Percentiles rank a stretch among this genome's conserved stretches.
phyloP scores from a whole-genome alignment of 2,329 filamentous ascomycete genomes.

The Aureobasidium subglaciale region DNA sequence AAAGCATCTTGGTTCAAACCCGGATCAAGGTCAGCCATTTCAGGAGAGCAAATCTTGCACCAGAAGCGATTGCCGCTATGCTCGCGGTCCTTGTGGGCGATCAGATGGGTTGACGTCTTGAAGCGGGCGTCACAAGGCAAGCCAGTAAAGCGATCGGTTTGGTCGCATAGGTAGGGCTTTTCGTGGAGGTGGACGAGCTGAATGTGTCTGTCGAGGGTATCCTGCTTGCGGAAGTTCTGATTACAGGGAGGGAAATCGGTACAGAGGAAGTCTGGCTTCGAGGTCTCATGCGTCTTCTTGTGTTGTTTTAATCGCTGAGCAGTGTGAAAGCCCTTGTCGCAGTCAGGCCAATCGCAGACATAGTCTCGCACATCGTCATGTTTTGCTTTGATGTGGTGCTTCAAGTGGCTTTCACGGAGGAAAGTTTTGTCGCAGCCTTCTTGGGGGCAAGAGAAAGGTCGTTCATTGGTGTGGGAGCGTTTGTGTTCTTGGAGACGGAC shows the following conservation, averaged over 20 bases:
- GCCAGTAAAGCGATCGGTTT: conserved; percentile 47
- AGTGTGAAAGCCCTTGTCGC: conserved; percentile 73
- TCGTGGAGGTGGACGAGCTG: conserved; percentile 65
- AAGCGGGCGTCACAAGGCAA: conserved; percentile 61
- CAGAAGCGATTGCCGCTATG: conserved; percentile 67
- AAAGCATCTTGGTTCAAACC: conserved; percentile 18
- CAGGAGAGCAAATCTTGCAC: conserved; percentile 63
- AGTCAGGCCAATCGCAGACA: conserved; percentile 64
- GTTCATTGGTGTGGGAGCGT: conserved; percentile 77
- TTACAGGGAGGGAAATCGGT: conserved; percentile 62
- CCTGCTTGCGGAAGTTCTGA: conserved; percentile 77
- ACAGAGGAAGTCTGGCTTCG: conserved; percentile 67
- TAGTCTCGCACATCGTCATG: conserved; percentile 67
- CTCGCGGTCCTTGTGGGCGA: conserved; percentile 60
- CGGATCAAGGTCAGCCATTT: conserved; percentile 24
- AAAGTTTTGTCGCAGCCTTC: conserved; percentile 74
- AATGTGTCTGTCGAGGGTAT: conserved; percentile 78
- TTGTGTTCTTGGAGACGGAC: conserved; percentile 73
- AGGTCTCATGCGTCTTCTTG: conserved; percentile 63
- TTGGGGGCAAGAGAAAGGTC: conserved; percentile 67
- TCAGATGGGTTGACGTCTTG: conserved; percentile 63
- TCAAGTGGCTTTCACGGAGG: conserved; percentile 76
- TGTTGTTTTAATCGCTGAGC: conserved; percentile 72
- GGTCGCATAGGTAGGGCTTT: conserved; percentile 63
- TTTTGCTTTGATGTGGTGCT: conserved; percentile 74